phyloP scores from a whole-genome alignment of 495 filamentous ascomycete species.

The Chaetomidium leptoderma region DNA sequence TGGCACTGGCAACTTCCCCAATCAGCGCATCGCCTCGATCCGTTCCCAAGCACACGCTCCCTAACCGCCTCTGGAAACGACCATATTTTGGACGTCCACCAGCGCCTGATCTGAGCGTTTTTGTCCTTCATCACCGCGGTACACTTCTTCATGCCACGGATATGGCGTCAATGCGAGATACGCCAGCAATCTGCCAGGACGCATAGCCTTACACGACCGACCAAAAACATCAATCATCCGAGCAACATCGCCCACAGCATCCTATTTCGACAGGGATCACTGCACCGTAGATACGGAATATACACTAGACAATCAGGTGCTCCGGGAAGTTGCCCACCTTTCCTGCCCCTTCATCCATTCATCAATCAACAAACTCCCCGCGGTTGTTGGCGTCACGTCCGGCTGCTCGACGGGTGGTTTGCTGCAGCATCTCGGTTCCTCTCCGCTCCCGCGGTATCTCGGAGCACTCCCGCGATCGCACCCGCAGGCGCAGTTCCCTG shows the following conservation, averaged over 20 bases:
- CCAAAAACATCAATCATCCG: neutral
- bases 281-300: neutral
- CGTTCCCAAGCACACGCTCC: neutral
- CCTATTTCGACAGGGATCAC: no score
- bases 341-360: neutral
- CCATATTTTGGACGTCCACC: neutral
- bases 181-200: neutral
- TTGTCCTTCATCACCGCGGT: neutral
- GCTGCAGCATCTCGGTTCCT: neutral
- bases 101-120: neutral
- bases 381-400: neutral
- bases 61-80: constrained; percentile 8
- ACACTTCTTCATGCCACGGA: neutral
- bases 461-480: neutral
- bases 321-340: neutral
- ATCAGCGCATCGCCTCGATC: constrained; percentile 5
- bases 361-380: neutral
- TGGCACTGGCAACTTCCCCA: constrained; percentile 3
- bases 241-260: no score
- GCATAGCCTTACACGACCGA: neutral
- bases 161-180: constrained; percentile 6
- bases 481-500: neutral
- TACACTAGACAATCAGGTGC: neutral
- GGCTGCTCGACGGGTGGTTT: neutral
- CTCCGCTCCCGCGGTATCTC: neutral